Percentiles rank a stretch among this genome's conserved stretches.
phyloP scores from a whole-genome alignment of 2,329 filamentous ascomycete genomes.

The Xylariaceae sp. region DNA sequence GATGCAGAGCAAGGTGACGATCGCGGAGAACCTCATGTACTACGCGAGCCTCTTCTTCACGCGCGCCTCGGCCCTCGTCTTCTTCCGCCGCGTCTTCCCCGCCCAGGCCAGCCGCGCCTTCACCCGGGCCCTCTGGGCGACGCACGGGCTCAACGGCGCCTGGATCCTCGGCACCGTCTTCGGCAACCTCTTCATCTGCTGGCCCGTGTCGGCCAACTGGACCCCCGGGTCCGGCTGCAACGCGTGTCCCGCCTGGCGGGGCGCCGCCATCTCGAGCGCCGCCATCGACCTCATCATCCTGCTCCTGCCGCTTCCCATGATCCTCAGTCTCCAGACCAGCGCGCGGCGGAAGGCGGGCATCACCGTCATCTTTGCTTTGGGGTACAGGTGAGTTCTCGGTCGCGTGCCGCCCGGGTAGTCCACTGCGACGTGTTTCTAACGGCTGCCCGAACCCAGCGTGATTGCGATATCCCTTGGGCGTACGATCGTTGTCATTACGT shows the following conservation, averaged over 20 bases:
- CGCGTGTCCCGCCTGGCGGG: background rate
- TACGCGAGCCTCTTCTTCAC: slow-evolving; percentile 2
- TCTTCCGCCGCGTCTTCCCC: slow-evolving; percentile 6
- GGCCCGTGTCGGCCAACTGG: slow-evolving; percentile 2
- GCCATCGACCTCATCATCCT: slow-evolving; percentile 5
- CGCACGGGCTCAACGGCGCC: slow-evolving; percentile 3
- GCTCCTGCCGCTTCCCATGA: slow-evolving; percentile 5
- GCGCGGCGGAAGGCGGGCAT: slow-evolving; percentile 1
- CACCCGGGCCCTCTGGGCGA: slow-evolving; percentile 2
- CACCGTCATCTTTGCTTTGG: slow-evolving; percentile 4
- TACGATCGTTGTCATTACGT: slow-evolving; percentile 1
- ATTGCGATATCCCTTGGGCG: slow-evolving; percentile 5
- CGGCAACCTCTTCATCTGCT: slow-evolving; percentile 2
- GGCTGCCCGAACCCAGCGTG: slow-evolving; percentile 4
- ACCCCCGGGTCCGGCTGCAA: background rate
- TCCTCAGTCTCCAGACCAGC: slow-evolving; percentile 5
- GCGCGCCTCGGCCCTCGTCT: slow-evolving; percentile 4
- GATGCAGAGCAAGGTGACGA: background rate
- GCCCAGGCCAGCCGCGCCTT: background rate
- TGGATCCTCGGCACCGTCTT: slow-evolving; percentile 5
- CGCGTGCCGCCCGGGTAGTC: too few relatives aligned
- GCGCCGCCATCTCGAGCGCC: slow-evolving; percentile 4
- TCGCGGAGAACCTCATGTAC: slow-evolving; percentile 2
- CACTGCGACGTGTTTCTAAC: too few relatives aligned
- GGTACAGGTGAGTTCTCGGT: slow-evolving; percentile 4